Evolutionary conservation across 1,284 basidiomycete genomes (phyloP).

Genomic region (Ceratobasidium sp.): DNA sequence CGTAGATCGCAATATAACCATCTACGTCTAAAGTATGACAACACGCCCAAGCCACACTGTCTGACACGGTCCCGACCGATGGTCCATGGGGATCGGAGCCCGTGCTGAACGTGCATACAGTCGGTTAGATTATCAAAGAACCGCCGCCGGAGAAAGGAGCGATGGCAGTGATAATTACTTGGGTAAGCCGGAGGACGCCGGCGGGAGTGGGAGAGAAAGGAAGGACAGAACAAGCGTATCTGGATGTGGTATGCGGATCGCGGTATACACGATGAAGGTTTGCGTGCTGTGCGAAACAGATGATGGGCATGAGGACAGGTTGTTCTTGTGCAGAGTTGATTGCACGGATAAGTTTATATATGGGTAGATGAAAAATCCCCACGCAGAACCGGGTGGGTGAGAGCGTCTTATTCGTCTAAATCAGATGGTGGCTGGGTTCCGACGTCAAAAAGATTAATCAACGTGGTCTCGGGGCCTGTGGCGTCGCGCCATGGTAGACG

Average conservation of each 20-base stretch:
- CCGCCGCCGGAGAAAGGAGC: too few species aligned
- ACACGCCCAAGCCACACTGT: too few species aligned
- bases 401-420: neutral
- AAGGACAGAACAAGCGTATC: too few species aligned
- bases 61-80: too few species aligned
- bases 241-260: too few species aligned
- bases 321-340: neutral
- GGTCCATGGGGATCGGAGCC: too few species aligned
- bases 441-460: neutral
- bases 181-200: neutral
- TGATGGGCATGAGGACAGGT: too few species aligned
- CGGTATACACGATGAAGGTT: too few species aligned
- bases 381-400: neutral
- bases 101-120: neutral
- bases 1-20: neutral
- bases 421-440: slow-evolving; percentile 3
- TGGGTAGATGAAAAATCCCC: slow-evolving; percentile 6
- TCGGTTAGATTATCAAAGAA: too few species aligned
- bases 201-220: neutral
- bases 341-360: neutral
- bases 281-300: too few species aligned
- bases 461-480: neutral
- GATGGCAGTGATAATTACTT: neutral
- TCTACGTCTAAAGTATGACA: neutral
- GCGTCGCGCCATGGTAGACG: neutral